Conservation (phyloP, 2,329 filamentous ascomycete species). For the Aphanocladium album region DNA sequence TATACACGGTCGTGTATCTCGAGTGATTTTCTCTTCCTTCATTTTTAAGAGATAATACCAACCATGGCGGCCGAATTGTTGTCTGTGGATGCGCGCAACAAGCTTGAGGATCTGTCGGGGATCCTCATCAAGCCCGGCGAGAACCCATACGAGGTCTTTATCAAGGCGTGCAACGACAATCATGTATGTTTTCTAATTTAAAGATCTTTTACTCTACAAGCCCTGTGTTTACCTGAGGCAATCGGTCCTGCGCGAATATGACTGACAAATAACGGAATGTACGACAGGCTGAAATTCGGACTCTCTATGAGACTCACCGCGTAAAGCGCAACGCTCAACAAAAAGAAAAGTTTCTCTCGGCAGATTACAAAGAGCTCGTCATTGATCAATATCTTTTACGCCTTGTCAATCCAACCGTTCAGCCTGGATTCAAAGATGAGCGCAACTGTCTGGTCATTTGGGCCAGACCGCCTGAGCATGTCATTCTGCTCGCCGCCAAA, state of each 20-base stretch:
- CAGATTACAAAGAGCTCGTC: slow-evolving; percentile 63
- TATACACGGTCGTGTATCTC: too few relatives aligned
- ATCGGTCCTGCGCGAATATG: too few relatives aligned
- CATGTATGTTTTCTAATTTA: slow-evolving; percentile 45
- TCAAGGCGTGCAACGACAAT: slow-evolving; percentile 61
- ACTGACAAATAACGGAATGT: neutral
- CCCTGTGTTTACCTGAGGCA: too few relatives aligned
- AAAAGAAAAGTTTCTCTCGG: slow-evolving; percentile 63
- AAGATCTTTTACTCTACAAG: neutral
- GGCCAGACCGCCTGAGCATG: slow-evolving; percentile 71
- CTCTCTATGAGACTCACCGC: slow-evolving; percentile 69
- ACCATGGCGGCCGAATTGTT: slow-evolving; percentile 25
- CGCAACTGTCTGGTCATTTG: slow-evolving; percentile 83
- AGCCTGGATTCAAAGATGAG: slow-evolving; percentile 67
- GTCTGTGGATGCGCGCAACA: slow-evolving; percentile 41
- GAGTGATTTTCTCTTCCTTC: too few relatives aligned
- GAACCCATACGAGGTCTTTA: slow-evolving; percentile 74
- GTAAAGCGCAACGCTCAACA: slow-evolving; percentile 71
- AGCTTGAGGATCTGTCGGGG: slow-evolving; percentile 51
- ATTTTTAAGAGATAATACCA: too few relatives aligned
- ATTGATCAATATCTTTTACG: slow-evolving; percentile 72
- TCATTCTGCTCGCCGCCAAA: slow-evolving; percentile 61
- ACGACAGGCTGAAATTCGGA: slow-evolving; percentile 59
- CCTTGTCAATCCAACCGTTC: slow-evolving; percentile 57
- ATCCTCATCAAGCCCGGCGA: slow-evolving; percentile 45